Base-by-base conservation (phyloP, 1,139 yeast species). In the Candida tetrigidarum region DNA sequence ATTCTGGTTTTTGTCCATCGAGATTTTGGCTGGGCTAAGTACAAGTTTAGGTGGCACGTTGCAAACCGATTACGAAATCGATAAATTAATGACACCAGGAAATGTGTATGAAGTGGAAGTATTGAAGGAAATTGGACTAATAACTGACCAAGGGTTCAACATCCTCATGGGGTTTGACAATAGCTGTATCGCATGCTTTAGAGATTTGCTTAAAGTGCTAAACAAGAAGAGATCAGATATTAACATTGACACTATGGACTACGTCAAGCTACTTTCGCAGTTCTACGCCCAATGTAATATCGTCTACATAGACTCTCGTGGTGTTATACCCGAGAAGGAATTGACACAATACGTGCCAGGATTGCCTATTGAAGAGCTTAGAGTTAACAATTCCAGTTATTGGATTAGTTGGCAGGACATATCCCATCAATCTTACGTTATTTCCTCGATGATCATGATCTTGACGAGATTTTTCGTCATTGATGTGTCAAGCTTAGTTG, bases 1-100 rank as follows among this genome's bases (percentile, higher is more conserved):
- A 50, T 69, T 74, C 44, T 84, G 89, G 90, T 80, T 81, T 49
- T 70, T 77, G 28, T 75, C 81, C 1, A 76, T 83, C 54, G 90
- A 84, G 55, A 71, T 83, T 1, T 67, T 84, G 44, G 88, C 89
- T 0, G 84, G 85, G 3, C 59, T 83, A 23, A 74, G 83, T 22
- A 78, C 84, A 30, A 76, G 74, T 8, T 59, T 66, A 37, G 89
- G 89, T n/a, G 89, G 90, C 3, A 81, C 87, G 0, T 60, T 82
- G 41, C 69, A 71, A 26, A 66, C 75, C 22, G 80, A 77, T 34
- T 70, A 52, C 29, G 72, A 80, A 46, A 66, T 80, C 41, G 76
- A 78, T 41, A 61, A 69, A 12, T 67, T 81, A 39, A 65, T 80
- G 42, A 69, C 60, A 16, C 56, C 70, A 3, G 77, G 76, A 43